Evolutionary conservation across 805 yeast species (phyloP).

Genomic region (Schwanniomyces polymorphus): DNA sequence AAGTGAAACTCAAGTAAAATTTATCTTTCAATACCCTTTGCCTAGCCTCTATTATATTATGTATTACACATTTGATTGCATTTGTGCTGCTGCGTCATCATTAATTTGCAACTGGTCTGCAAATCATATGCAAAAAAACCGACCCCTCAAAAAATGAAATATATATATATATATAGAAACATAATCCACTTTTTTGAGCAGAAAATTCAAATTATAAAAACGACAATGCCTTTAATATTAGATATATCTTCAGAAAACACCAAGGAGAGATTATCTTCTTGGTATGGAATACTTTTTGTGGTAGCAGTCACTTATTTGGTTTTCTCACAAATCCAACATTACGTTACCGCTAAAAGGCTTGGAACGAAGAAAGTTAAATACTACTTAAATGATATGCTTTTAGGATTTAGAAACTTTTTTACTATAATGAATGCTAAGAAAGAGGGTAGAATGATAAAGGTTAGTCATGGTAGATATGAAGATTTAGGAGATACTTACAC

Average conservation of each 20-base stretch:
- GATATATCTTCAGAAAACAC: background rate
- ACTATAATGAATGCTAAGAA: slow-evolving; percentile 8
- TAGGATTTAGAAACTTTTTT: slow-evolving; percentile 12
- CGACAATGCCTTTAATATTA: background rate
- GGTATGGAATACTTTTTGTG: background rate
- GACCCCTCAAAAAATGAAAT: too few species aligned
- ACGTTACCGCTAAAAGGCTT: background rate
- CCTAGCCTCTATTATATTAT: too few species aligned
- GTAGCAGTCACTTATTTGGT: background rate
- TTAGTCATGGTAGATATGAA: slow-evolving; percentile 7
- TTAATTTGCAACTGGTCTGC: too few species aligned
- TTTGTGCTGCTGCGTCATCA: too few species aligned
- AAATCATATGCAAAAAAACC: too few species aligned
- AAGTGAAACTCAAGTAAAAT: too few species aligned
- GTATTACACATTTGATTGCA: too few species aligned
- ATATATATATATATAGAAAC: too few species aligned
- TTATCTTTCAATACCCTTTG: too few species aligned
- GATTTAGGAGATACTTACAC: slow-evolving; percentile 7
- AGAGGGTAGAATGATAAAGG: slow-evolving; percentile 14
- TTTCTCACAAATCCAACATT: background rate
- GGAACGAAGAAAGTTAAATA: background rate
- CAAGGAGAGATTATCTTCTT: background rate
- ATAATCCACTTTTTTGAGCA: too few species aligned
- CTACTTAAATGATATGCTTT: slow-evolving; percentile 1
- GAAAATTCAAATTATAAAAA: too few species aligned